phyloP scores from a whole-genome alignment of 345 rosid genomes.

The Moricandia arvensis region DNA sequence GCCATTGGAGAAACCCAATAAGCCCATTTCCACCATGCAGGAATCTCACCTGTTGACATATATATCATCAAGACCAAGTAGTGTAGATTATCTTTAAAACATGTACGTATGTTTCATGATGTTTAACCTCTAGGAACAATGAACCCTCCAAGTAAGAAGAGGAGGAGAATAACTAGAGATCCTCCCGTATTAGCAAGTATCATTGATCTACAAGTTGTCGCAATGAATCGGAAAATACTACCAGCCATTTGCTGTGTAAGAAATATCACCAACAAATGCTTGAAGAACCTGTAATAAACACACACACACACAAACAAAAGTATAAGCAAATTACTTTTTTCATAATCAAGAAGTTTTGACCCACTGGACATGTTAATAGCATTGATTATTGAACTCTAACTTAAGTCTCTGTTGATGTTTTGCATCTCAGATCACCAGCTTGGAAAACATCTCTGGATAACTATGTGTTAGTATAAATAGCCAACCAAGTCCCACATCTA shows the following conservation, averaged over 20 bases:
- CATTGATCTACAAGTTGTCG: constrained; percentile 74
- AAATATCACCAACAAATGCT: constrained; percentile 63
- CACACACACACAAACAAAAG: neutral
- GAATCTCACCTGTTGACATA: constrained; percentile 55
- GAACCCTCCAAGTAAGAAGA: constrained; percentile 88
- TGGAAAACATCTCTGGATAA: neutral
- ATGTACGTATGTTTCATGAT: neutral
- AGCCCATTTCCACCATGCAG: constrained; percentile 86
- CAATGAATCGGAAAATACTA: constrained; percentile 62
- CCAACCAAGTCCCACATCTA: neutral
- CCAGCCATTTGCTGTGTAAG: constrained; percentile 85
- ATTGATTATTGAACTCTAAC: neutral
- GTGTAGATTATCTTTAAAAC: neutral
- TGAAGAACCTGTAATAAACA: constrained; percentile 65
- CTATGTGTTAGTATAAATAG: neutral
- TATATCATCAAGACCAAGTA: neutral
- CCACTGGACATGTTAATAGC: neutral
- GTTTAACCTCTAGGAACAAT: constrained; percentile 61
- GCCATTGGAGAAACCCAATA: constrained; percentile 88
- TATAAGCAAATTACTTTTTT: neutral
- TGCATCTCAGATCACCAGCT: neutral
- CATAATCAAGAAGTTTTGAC: neutral
- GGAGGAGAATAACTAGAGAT: constrained; percentile 58
- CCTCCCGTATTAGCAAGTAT: constrained; percentile 85
- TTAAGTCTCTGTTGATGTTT: neutral